phyloP scores from a whole-genome alignment of 139 green algal species.

The Chlamydomonas eustigma region DNA sequence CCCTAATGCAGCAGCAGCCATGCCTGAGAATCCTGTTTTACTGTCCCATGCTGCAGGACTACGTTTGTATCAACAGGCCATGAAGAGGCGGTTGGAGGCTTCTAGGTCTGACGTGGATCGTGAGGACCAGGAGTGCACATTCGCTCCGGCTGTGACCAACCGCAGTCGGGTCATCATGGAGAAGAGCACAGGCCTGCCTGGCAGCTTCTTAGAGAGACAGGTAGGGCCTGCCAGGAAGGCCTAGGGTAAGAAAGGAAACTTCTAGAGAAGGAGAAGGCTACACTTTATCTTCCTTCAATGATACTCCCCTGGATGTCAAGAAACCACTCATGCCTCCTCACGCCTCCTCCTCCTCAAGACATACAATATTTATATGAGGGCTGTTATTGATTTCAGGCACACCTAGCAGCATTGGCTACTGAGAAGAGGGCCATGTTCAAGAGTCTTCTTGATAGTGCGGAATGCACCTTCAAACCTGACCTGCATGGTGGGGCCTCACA shows the following conservation, averaged over 20 bases:
- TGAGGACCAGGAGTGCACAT: conserved; percentile 22
- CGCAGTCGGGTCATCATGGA: conserved; percentile 31
- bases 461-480: conserved; percentile 35
- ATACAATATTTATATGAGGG: too few species aligned
- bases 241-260: too few species aligned
- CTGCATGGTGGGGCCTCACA: not conserved
- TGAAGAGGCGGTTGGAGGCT: not conserved
- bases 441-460: conserved; percentile 22
- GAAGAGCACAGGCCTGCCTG: conserved; percentile 24
- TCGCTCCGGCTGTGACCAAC: conserved; percentile 29
- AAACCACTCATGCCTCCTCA: too few species aligned
- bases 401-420: conserved; percentile 27
- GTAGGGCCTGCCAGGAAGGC: too few species aligned
- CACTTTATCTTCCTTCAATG: too few species aligned
- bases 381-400: conserved; percentile 10
- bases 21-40: too few species aligned
- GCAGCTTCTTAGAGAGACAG: conserved; percentile 35
- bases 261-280: too few species aligned
- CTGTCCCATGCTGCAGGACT: conserved; percentile 1
- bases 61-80: not conserved
- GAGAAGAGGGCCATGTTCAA: conserved; percentile 37
- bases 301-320: too few species aligned
- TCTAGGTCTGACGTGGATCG: too few species aligned
- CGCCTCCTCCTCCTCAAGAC: too few species aligned
- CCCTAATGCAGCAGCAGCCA: too few species aligned